Percentiles rank a stretch among this genome's conserved stretches.
Evolutionary conservation across 148 eudicot genomes (phyloP).

Genomic region (Cornus kousa): DNA sequence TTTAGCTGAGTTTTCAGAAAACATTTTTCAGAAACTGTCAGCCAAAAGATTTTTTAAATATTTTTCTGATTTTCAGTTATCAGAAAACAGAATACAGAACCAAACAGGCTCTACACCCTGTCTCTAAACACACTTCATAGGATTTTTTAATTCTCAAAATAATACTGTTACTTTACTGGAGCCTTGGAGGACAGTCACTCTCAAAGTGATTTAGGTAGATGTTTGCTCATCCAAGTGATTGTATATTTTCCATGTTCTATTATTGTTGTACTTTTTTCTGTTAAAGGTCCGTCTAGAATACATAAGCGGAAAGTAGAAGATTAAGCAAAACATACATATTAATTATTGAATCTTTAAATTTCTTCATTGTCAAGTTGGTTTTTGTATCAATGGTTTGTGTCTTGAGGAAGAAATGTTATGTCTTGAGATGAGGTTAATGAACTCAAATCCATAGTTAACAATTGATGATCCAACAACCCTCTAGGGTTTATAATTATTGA

Average conservation of each 20-base stretch:
- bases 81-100: no score
- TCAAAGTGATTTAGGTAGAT: not conserved
- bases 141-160: no score
- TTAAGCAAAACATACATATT: not conserved
- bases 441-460: not conserved
- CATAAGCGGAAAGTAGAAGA: not conserved
- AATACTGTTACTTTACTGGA: no score
- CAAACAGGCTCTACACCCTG: no score
- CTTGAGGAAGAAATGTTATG: not conserved
- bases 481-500: not conserved
- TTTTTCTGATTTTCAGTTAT: no score
- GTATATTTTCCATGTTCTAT: not conserved
- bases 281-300: no score
- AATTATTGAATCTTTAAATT: not conserved
- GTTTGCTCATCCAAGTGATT: not conserved
- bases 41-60: no score
- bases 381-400: not conserved
- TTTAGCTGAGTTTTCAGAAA: no score
- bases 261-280: not conserved
- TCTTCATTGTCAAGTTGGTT: not conserved
- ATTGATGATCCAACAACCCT: not conserved
- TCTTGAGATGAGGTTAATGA: not conserved
- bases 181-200: no score
- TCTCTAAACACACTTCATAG: no score
- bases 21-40: no score